A percentile compares a stretch with the other conserved stretches of the same genome.
Evolutionary conservation across 345 rosid species (phyloP).

Genomic region (Lumnitzera racemosa): DNA sequence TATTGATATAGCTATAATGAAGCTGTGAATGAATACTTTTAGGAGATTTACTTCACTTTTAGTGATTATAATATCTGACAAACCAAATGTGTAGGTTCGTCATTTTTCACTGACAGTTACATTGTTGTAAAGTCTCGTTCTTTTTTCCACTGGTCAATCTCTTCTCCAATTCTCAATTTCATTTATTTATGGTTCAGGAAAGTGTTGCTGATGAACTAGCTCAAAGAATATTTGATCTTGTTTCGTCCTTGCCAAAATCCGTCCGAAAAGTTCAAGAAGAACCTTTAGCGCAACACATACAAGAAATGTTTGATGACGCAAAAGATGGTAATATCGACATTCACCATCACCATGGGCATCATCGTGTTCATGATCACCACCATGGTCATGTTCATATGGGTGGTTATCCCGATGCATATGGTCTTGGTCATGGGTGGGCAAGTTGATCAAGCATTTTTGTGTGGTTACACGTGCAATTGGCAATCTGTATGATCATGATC

Average conservation of each 20-base stretch:
- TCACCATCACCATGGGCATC: constrained; percentile 27
- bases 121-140: no score
- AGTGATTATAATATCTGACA: no score
- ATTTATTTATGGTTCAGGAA: constrained; percentile 36
- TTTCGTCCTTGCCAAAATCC: constrained; percentile 59
- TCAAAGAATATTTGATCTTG: constrained; percentile 36
- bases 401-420: constrained; percentile 30
- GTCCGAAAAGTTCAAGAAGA: constrained; percentile 44
- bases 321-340: constrained; percentile 21
- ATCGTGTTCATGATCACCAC: constrained; percentile 15
- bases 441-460: constrained; percentile 2
- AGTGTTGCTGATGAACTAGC: constrained; percentile 55
- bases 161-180: neutral
- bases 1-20: no score
- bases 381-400: constrained; percentile 29
- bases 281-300: constrained; percentile 35
- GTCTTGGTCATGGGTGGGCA: constrained; percentile 30
- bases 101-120: no score
- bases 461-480: neutral
- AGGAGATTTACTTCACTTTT: no score
- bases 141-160: neutral
- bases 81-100: no score
- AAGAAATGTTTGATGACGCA: constrained; percentile 53
- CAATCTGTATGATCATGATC: no score
- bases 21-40: no score